Conservation (phyloP, 2,329 filamentous ascomycete species). For the Ploettnerulaceae sp. region DNA sequence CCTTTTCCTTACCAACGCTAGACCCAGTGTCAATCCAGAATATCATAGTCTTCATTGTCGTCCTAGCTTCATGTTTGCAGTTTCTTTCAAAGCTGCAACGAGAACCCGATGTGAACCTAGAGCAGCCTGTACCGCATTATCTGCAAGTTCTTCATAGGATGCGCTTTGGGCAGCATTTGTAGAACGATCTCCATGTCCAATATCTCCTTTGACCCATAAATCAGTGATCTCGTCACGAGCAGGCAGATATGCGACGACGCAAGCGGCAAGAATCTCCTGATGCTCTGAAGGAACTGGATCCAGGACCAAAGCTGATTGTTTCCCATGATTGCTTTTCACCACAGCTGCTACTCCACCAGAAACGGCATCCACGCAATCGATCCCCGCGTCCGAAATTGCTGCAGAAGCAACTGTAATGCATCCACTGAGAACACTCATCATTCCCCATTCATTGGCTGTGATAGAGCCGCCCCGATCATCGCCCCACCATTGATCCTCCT, state of each 20-base stretch:
- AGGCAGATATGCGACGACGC: slow-evolving; percentile 85
- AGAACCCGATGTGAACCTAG: slow-evolving; percentile 54
- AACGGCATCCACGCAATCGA: slow-evolving; percentile 90
- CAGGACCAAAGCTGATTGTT: slow-evolving; percentile 52
- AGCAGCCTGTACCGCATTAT: slow-evolving; percentile 60
- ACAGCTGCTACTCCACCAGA: slow-evolving; percentile 85
- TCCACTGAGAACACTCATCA: slow-evolving; percentile 86
- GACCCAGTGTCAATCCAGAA: not conserved
- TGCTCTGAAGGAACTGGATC: slow-evolving; percentile 84
- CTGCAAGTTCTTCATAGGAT: slow-evolving; percentile 50
- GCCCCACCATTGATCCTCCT: slow-evolving; percentile 70
- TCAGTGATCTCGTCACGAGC: slow-evolving; percentile 87
- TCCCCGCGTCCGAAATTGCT: slow-evolving; percentile 88
- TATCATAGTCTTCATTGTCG: slow-evolving; percentile 19
- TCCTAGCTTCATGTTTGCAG: slow-evolving; percentile 38
- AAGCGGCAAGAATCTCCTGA: slow-evolving; percentile 70
- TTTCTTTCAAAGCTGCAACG: slow-evolving; percentile 56
- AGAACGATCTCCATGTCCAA: slow-evolving; percentile 36
- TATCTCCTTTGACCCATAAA: slow-evolving; percentile 83
- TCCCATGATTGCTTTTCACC: slow-evolving; percentile 41
- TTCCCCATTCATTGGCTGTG: slow-evolving; percentile 68
- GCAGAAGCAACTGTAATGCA: slow-evolving; percentile 93
- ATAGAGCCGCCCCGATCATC: slow-evolving; percentile 45
- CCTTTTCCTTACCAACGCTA: slow-evolving; percentile 14
- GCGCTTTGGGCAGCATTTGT: slow-evolving; percentile 32